These are phyloP conservation scores for Patellifolia procumbens DNA, from an alignment of 179 eudicot species.

Conservation along the genomic window DNA sequence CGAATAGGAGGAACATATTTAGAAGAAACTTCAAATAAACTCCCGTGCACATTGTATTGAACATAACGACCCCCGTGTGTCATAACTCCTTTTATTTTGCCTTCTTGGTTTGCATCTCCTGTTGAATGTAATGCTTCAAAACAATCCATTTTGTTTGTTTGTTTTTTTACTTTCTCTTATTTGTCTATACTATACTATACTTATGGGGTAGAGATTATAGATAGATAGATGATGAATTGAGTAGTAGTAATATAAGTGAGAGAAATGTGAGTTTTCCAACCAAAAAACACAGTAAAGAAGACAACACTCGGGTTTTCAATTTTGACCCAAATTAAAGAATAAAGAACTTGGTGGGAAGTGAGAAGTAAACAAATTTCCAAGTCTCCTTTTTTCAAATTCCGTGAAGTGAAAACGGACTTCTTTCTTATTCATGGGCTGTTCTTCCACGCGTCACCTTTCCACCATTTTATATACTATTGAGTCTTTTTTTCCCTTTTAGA, in stretches of 20 bases:
- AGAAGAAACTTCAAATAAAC: slow-evolving; percentile 42
- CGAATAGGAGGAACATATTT: slow-evolving; percentile 45
- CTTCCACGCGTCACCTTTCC: slow-evolving; percentile 33
- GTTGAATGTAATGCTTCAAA: slow-evolving; percentile 35
- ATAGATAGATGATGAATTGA: background rate
- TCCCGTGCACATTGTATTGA: slow-evolving; percentile 41
- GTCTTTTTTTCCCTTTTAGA: too few species aligned
- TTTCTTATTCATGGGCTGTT: background rate
- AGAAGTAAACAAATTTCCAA: too few species aligned
- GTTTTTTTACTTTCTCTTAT: background rate
- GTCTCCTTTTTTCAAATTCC: slow-evolving; percentile 29
- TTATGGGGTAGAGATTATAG: background rate
- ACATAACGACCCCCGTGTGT: slow-evolving; percentile 38
- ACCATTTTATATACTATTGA: background rate
- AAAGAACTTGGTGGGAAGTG: background rate
- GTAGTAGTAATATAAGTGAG: background rate
- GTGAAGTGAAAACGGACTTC: slow-evolving; percentile 33
- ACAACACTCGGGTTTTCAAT: background rate
- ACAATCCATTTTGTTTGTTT: slow-evolving; percentile 30
- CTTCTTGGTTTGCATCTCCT: slow-evolving; percentile 32
- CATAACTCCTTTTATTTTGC: slow-evolving; percentile 33
- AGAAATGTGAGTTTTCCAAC: slow-evolving; percentile 37
- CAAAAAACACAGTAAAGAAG: slow-evolving; percentile 4
- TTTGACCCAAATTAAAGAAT: background rate
- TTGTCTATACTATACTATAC: background rate